These are phyloP conservation scores for Phytophthora nicotianae DNA, from an alignment of 352 stramenopile species.

Conservation along the genomic window DNA sequence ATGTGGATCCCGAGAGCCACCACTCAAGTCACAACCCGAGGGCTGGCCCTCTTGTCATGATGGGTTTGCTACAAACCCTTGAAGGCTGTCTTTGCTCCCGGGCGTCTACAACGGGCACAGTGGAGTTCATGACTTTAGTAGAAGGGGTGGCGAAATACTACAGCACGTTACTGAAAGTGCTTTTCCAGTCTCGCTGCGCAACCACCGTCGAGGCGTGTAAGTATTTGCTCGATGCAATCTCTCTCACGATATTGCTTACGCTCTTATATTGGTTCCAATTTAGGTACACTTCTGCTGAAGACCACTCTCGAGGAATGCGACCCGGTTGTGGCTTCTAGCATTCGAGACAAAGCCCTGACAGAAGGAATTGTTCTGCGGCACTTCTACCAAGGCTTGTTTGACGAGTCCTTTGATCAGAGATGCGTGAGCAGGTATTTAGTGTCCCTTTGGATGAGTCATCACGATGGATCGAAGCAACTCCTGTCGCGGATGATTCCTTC, in stretches of 20 bases:
- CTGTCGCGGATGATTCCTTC: conserved; percentile 90
- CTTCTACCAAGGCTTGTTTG: conserved; percentile 94
- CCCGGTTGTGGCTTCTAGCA: conserved; percentile 72
- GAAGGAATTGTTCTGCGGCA: conserved; percentile 94
- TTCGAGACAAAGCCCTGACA: conserved; percentile 92
- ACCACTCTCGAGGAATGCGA: conserved; percentile 90
- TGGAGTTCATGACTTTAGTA: conserved; percentile 71
- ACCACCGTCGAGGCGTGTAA: conserved; percentile 84
- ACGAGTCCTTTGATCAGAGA: conserved; percentile 91
- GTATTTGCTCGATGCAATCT: conserved; percentile 17
- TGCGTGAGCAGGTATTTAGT: conserved; percentile 95
- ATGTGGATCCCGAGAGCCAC: conserved; percentile 42
- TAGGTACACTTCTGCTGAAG: conserved; percentile 92
- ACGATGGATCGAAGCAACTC: conserved; percentile 88
- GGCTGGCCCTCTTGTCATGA: conserved; percentile 84
- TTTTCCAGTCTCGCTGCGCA: conserved; percentile 91
- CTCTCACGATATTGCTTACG: neutral
- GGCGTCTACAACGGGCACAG: conserved; percentile 80
- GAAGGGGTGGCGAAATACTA: conserved; percentile 78
- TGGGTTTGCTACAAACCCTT: conserved; percentile 91
- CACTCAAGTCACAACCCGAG: conserved; percentile 13
- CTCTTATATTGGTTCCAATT: conserved; percentile 9
- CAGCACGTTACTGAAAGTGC: conserved; percentile 81
- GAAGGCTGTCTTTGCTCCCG: conserved; percentile 91
- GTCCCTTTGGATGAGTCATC: conserved; percentile 94